Conservation (phyloP, 352 stramenopile genomes). For the Pythium brachiatum region DNA sequence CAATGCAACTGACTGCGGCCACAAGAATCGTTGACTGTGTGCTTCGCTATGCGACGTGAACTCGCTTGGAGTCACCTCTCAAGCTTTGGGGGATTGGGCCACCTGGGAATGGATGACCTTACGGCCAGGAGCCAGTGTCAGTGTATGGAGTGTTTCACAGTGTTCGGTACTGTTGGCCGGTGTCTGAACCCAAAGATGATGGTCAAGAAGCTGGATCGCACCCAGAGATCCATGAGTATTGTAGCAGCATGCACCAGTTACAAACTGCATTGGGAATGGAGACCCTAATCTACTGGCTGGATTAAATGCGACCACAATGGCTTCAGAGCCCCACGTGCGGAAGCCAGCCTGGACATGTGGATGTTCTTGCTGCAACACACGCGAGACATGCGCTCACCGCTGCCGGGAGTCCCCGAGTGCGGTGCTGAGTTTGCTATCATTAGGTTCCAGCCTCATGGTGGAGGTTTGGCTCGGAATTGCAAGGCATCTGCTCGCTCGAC, state of each 20-base stretch:
- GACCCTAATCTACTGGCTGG: background rate
- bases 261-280: background rate
- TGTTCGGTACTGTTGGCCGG: background rate
- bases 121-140: background rate
- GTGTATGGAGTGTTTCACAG: background rate
- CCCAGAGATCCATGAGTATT: background rate
- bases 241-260: no score
- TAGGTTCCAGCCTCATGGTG: background rate
- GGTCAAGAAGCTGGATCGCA: background rate
- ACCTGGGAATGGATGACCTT: background rate
- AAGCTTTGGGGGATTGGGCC: background rate
- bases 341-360: background rate
- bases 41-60: background rate
- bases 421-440: background rate
- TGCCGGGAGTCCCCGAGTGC: background rate
- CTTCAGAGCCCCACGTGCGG: background rate
- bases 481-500: conserved; percentile 7
- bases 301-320: background rate
- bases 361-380: background rate
- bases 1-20: conserved; percentile 6
- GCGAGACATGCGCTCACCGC: conserved; percentile 1
- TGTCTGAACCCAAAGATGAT: background rate
- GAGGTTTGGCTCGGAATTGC: background rate
- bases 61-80: background rate
- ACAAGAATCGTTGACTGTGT: background rate